These are phyloP conservation scores for Fusarium drepaniforme DNA, from an alignment of 2,329 filamentous ascomycete species.

Conservation along the genomic window DNA sequence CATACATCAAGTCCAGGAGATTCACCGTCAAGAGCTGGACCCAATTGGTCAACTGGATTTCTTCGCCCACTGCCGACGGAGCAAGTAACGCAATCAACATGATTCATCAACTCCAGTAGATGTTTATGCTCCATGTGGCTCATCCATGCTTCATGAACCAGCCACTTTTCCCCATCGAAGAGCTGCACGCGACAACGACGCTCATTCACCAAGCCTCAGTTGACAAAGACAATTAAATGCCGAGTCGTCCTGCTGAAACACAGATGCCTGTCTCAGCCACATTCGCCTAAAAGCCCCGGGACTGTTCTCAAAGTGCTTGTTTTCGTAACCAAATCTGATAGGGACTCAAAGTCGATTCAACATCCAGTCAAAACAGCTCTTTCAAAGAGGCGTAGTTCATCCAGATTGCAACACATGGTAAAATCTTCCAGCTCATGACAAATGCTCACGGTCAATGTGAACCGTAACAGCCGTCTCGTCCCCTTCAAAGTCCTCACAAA, in stretches of 20 bases:
- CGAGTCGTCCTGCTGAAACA: not conserved
- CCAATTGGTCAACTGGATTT: not conserved
- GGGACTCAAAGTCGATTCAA: not conserved
- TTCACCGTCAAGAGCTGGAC: not conserved
- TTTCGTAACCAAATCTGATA: not conserved
- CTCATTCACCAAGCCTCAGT: not conserved
- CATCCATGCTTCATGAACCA: not conserved
- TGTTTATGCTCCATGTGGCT: not conserved
- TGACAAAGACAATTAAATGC: not conserved
- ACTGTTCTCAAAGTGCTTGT: not conserved
- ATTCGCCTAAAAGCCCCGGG: not conserved
- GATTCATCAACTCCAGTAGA: not conserved
- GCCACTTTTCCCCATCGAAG: not conserved
- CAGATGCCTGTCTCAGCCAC: constrained; percentile 4
- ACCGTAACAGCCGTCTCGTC: constrained; percentile 76
- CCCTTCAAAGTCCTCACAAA: constrained; percentile 75
- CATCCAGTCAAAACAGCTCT: not conserved
- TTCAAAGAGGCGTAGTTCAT: not conserved
- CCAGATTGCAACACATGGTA: not conserved
- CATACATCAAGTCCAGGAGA: not conserved
- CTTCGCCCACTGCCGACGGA: not conserved
- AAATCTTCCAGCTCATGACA: constrained; percentile 33
- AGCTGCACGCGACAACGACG: not conserved
- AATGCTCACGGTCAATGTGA: constrained; percentile 66
- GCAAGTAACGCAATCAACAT: not conserved